phyloP scores from a whole-genome alignment of 2,329 filamentous ascomycete genomes.

The Aspergillus ochraceus region DNA sequence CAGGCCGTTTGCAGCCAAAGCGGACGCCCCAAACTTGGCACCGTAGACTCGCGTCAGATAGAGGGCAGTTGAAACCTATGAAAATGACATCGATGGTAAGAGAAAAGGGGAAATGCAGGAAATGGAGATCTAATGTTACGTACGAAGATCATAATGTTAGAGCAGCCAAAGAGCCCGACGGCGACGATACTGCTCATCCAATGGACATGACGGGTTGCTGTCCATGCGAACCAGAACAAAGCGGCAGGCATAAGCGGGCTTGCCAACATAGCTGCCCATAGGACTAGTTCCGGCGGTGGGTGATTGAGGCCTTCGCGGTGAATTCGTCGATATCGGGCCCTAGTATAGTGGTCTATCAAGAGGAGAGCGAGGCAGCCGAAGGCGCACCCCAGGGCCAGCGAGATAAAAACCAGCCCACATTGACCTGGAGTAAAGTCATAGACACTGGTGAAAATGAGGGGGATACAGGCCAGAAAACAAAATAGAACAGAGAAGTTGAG shows the following conservation, averaged over 20 bases:
- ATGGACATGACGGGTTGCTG: conserved; percentile 40
- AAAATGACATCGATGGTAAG: too few relatives aligned
- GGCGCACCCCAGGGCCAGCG: conserved; percentile 70
- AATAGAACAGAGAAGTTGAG: conserved; percentile 78
- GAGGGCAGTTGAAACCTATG: conserved; percentile 27
- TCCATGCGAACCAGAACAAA: conserved; percentile 53
- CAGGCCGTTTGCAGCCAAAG: conserved; percentile 35
- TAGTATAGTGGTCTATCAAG: background rate
- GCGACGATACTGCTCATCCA: conserved; percentile 36
- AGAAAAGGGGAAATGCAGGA: too few relatives aligned
- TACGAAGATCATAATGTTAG: conserved; percentile 27
- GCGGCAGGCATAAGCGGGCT: conserved; percentile 49
- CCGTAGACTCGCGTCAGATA: conserved; percentile 34
- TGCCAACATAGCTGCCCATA: conserved; percentile 52
- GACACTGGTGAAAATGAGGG: conserved; percentile 64
- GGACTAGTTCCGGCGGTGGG: conserved; percentile 50
- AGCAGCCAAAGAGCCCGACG: conserved; percentile 25
- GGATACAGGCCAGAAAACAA: conserved; percentile 80
- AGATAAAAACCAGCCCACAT: conserved; percentile 53
- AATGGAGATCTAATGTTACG: too few relatives aligned
- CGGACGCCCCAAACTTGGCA: conserved; percentile 26
- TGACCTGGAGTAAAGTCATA: conserved; percentile 59
- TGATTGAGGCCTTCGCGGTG: conserved; percentile 15
- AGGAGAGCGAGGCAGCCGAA: conserved; percentile 39
- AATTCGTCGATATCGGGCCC: background rate